Conservation (phyloP, 2,329 filamentous ascomycete species). For the Talaromyces atroroseus region DNA sequence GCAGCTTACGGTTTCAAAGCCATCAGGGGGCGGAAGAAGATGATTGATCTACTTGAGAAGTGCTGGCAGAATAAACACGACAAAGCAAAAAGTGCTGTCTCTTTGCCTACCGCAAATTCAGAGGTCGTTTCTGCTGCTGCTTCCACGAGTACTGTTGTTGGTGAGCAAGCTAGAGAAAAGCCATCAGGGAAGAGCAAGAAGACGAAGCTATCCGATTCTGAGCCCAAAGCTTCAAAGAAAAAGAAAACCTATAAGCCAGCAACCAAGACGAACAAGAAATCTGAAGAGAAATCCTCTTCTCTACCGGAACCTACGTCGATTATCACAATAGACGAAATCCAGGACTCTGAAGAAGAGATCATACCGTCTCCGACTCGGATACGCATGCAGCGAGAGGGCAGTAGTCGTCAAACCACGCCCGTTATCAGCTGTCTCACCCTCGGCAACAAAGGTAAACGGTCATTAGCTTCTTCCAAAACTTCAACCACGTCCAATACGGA, state of each 20-base stretch:
- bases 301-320: constrained; percentile 7
- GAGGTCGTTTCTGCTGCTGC: neutral
- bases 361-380: constrained; percentile 26
- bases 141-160: neutral
- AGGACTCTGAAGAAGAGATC: constrained; percentile 33
- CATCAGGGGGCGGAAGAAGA: constrained; percentile 60
- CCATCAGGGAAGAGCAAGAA: constrained; percentile 12
- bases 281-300: neutral
- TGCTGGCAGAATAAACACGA: constrained; percentile 62
- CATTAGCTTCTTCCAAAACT: constrained; percentile 10
- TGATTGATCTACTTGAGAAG: constrained; percentile 63
- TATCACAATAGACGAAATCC: constrained; percentile 31
- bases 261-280: neutral
- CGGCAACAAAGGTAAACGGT: neutral
- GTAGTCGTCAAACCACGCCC: neutral
- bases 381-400: constrained; percentile 15
- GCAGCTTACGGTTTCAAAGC: constrained; percentile 66
- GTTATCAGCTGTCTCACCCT: neutral
- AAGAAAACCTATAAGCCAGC: neutral
- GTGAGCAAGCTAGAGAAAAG: neutral
- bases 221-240: constrained; percentile 17
- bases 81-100: neutral
- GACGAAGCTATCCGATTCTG: constrained; percentile 22
- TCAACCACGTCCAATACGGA: neutral
- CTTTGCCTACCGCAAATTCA: neutral